Conservation (phyloP, 352 stramenopile genomes). For the Phytophthora syringae region DNA sequence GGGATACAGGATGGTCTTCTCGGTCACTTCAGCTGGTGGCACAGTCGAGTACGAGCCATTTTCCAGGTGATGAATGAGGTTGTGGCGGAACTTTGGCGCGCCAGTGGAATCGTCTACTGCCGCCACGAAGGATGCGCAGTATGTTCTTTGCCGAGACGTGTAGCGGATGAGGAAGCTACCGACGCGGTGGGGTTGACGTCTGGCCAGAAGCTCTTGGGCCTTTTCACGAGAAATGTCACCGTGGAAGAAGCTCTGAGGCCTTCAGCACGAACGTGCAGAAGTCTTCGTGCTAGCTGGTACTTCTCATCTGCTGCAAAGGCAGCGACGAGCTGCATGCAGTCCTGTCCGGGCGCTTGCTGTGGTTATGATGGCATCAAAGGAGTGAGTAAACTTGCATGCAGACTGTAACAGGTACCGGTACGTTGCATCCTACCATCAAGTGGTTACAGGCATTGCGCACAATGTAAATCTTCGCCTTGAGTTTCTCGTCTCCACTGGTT, state of each 20-base stretch:
- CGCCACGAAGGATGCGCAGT: constrained; percentile 78
- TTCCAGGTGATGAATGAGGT: constrained; percentile 74
- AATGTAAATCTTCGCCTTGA: constrained; percentile 68
- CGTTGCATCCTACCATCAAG: constrained; percentile 54
- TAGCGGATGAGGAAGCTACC: constrained; percentile 84
- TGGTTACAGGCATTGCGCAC: constrained; percentile 79
- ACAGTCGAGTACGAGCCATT: constrained; percentile 72
- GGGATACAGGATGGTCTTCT: constrained; percentile 58
- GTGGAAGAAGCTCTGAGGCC: constrained; percentile 83
- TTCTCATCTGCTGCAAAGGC: constrained; percentile 67
- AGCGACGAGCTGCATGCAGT: constrained; percentile 62
- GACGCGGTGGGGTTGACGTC: constrained; percentile 28
- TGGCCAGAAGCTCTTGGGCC: constrained; percentile 52
- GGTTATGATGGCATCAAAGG: neutral
- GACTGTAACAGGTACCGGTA: neutral
- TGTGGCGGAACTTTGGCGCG: constrained; percentile 60
- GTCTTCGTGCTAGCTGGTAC: constrained; percentile 68
- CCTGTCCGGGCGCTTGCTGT: constrained; percentile 61
- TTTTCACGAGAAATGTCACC: constrained; percentile 68
- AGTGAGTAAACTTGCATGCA: neutral
- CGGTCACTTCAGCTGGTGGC: constrained; percentile 54
- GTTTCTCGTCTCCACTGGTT: constrained; percentile 30
- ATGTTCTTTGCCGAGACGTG: constrained; percentile 61
- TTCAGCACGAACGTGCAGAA: constrained; percentile 59
- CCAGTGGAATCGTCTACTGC: constrained; percentile 42